Evolutionary conservation across 2,329 filamentous ascomycete genomes (phyloP), one percentile per base, ranked within the genome.

Genomic region (Cordyceps pruinosa): DNA sequence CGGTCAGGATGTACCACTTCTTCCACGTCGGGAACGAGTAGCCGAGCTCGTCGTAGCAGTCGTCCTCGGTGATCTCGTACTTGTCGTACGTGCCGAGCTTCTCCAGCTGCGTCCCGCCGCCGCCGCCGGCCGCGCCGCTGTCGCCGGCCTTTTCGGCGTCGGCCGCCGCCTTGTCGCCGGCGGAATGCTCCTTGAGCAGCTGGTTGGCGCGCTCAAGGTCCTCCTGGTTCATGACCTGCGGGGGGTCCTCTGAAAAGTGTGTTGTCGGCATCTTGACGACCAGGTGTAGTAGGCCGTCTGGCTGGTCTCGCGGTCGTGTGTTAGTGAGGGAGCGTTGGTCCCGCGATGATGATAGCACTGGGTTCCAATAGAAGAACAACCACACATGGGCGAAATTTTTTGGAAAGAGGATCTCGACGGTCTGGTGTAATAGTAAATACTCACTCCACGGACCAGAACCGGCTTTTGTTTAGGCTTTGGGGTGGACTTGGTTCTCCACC

Each of bases 1-100:
- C 78, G n/a, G 78, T 79, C 57, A 89, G 79, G 64, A 89, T 87
- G 65, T 76, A 82, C 86, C 87, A 90, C 72, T 90, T 90, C 72
- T 83, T 86, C 73, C 72, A 78, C 13, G 62, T 68, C 0, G 84
- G 73, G 61, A 82, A 89, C 9, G 75, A 74, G 66, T 78, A 89
- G 52, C 85, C 86, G 0, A 90, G 76, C 65, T 88, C 77, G 21
- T 81, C 76, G 68, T 85, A 86, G 70, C 84, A 88, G 63, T 87
- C 84, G 34, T 76, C 72, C 51, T 77, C 75, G n/a, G 73, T 77
- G 62, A 79, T 76, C 32, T 78, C 76, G 60, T 71, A 68, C 65
- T 73, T 75, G 59, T 72, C 73, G 60, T 73, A 61, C 1, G 71
- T 70, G 23, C 69, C 70, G 12, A 70, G 46, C 63, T 73, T 73